phyloP scores from a whole-genome alignment of 208 protist species.

The Acanthamoeba polyphaga region DNA sequence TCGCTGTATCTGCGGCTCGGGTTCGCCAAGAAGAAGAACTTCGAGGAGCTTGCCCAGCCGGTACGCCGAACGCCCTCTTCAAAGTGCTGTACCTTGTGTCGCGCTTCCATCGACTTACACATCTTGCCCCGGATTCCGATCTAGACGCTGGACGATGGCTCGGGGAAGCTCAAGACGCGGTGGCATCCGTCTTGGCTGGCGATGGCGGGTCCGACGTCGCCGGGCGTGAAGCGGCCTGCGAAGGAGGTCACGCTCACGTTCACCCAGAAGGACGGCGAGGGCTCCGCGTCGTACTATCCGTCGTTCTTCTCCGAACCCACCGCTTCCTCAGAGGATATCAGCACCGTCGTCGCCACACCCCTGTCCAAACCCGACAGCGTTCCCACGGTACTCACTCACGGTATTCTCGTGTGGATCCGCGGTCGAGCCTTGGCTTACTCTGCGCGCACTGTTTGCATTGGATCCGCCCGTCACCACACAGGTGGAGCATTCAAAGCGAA shows the following conservation, averaged over 20 bases:
- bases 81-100: too few relatives aligned
- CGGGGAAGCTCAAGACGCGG: conserved; percentile 33
- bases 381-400: neutral
- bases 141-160: conserved; percentile 16
- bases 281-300: conserved; percentile 21
- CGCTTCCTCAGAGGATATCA: neutral
- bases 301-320: conserved; percentile 22
- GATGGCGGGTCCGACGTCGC: neutral
- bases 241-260: conserved; percentile 50
- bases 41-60: conserved; percentile 76
- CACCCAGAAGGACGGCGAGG: conserved; percentile 27
- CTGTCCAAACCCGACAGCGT: neutral
- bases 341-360: conserved; percentile 13
- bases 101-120: too few relatives aligned
- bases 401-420: too few relatives aligned
- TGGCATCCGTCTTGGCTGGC: conserved; percentile 81
- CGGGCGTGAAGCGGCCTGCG: neutral
- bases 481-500: conserved; percentile 87
- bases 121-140: neutral
- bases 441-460: neutral
- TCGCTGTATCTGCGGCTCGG: conserved; percentile 94
- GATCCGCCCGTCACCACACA: neutral
- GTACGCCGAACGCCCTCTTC: neutral
- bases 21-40: conserved; percentile 92
- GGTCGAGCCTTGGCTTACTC: neutral